Percentiles rank a stretch among this genome's conserved stretches.
These are phyloP conservation scores for Willaertia magna DNA, from an alignment of 208 protist species.

Conservation along the genomic window DNA sequence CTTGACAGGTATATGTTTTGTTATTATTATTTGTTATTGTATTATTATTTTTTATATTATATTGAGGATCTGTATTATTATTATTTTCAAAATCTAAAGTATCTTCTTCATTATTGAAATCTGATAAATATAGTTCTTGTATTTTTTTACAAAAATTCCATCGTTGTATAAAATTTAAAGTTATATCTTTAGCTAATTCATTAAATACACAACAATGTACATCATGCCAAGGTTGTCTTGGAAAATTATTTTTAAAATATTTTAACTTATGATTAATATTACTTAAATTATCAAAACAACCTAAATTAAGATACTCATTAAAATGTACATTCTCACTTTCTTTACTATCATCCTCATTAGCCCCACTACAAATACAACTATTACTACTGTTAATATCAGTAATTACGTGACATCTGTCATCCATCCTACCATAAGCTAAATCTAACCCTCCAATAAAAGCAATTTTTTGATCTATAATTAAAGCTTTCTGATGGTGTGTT, in stretches of 20 bases:
- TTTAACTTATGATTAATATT: background rate
- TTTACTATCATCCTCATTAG: background rate
- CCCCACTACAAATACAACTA: background rate
- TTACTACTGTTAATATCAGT: background rate
- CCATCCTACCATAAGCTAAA: background rate
- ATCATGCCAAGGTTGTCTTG: conserved; percentile 13
- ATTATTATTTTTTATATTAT: background rate
- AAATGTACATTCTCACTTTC: background rate
- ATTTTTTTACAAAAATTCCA: conserved; percentile 19
- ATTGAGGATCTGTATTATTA: background rate
- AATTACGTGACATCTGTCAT: background rate
- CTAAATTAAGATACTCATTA: background rate
- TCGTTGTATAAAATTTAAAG: conserved; percentile 14
- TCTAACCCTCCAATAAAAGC: conserved; percentile 16
- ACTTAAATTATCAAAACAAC: background rate
- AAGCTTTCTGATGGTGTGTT: conserved; percentile 29
- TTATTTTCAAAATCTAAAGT: background rate
- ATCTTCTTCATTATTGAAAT: background rate
- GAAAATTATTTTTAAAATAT: background rate
- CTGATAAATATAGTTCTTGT: background rate
- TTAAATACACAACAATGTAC: background rate
- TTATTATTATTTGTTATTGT: background rate
- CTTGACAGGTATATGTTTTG: background rate
- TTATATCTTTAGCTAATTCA: conserved; percentile 8
- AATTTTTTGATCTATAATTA: conserved; percentile 13